phyloP scores from a whole-genome alignment of 345 rosid genomes.

The Moricandia arvensis region DNA sequence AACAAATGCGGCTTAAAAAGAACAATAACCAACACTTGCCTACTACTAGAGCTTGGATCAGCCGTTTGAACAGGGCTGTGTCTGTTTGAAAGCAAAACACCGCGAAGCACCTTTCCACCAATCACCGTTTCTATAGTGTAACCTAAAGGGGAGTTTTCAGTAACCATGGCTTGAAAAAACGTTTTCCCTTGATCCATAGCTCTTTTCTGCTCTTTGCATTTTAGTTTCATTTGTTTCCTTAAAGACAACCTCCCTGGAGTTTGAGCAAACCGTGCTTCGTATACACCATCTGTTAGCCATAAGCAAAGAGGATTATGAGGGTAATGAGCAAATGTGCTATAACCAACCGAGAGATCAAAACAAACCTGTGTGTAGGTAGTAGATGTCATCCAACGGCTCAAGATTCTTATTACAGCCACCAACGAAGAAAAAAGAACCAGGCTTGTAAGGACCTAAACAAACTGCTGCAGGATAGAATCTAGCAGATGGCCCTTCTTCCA shows the following conservation, averaged over 20 bases:
- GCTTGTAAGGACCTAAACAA: conserved; percentile 73
- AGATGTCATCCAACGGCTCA: conserved; percentile 88
- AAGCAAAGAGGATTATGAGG: conserved; percentile 8
- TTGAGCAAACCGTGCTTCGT: conserved; percentile 40
- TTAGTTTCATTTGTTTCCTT: conserved; percentile 79
- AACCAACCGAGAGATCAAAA: conserved; percentile 6
- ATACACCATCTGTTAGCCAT: conserved; percentile 48
- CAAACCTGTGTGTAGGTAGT: conserved; percentile 79
- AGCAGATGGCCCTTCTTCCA: conserved; percentile 76
- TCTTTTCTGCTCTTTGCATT: conserved; percentile 71
- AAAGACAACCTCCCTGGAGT: conserved; percentile 62
- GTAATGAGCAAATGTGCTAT: neutral
- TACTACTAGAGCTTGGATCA: conserved; percentile 9
- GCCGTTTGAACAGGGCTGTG: conserved; percentile 38
- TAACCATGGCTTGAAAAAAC: conserved; percentile 73
- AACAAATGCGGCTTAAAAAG: neutral
- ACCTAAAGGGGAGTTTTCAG: conserved; percentile 58
- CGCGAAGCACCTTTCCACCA: conserved; percentile 81
- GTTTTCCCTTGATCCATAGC: conserved; percentile 51
- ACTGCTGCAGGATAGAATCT: conserved; percentile 90
- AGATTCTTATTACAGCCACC: conserved; percentile 96
- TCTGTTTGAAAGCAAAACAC: conserved; percentile 71
- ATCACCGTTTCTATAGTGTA: conserved; percentile 75
- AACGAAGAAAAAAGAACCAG: conserved; percentile 64
- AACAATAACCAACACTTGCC: neutral